Evolutionary conservation across 768 basidiomycete species (phyloP), one percentile per base, ranked within the genome.

Genomic region (Hydnomerulius pinastri): DNA sequence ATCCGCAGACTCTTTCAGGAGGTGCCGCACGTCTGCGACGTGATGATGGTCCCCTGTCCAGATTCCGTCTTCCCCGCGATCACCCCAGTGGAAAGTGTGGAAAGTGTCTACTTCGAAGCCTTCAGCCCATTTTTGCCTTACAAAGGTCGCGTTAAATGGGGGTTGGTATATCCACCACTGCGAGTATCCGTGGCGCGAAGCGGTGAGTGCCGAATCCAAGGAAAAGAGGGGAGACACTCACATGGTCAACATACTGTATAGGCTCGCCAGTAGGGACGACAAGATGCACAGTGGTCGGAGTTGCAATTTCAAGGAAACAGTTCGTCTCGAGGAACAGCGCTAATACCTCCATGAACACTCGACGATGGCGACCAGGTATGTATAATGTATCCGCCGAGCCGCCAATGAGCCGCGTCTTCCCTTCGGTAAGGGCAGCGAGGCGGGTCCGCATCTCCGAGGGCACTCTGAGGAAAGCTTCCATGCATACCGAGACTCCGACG

Each of bases 31-130:
- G 10, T 76, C 75, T 32, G 50, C 55, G 23, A 77, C 66, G 30
- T 72, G 67, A 27, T 56, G 50, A 24, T 66, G 65, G 37, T 71
- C 60, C 0, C 62, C 71, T 46, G 49, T 59, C 73, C 76, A 77
- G 24, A 57, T 43, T 2, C 70, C 71, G 24, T 72, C 64, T 4
- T 43, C 59, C 4, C 53, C 65, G 6, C 48, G 66, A 43, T 77
- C 75, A 9, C 73, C 76, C 77, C 78, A 79, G 54, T 77, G 75
- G 50, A 77, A 79, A 0, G 75, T 70, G 51, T 79, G 78, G 57
- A 79, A 78, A 8, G 78, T 74, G 50, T 78, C 79, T 15, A 80
- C 78, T 47, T 78, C 78, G 46, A 63, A 70, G 1, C 77, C 77
- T 47, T 72, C 62, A 0, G 55, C 59, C 79, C 79, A 79, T 46